A percentile compares a stretch with the other conserved stretches of the same genome.
Conservation (phyloP, 2,329 filamentous ascomycete genomes). For the Rutstroemia sp. region DNA sequence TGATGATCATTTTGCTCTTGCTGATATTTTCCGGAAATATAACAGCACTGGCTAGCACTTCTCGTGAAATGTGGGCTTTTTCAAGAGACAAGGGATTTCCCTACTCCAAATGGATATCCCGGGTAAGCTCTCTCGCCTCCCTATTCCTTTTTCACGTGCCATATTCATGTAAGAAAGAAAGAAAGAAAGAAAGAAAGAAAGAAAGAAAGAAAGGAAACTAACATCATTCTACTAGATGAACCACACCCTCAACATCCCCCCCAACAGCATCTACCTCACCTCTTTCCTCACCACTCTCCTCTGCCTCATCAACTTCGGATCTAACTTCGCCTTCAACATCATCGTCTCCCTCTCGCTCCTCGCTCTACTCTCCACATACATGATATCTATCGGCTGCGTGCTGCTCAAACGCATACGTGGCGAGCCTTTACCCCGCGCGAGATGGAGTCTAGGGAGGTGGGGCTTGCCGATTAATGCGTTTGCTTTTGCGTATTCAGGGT, state of each 20-base stretch:
- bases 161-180: neutral
- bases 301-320: conserved; percentile 41
- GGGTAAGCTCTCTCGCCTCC: conserved; percentile 20
- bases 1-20: conserved; percentile 38
- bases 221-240: conserved; percentile 24
- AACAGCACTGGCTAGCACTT: conserved; percentile 31
- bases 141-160: neutral
- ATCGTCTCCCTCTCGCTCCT: conserved; percentile 45
- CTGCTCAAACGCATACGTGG: conserved; percentile 30
- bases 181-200: no score
- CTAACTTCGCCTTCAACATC: conserved; percentile 44
- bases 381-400: conserved; percentile 40
- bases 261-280: conserved; percentile 21
- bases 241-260: conserved; percentile 24
- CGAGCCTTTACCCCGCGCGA: conserved; percentile 33
- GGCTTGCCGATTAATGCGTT: conserved; percentile 37
- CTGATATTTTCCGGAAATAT: conserved; percentile 34
- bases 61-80: conserved; percentile 36
- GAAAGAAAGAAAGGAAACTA: neutral
- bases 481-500: conserved; percentile 37
- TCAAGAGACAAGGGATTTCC: conserved; percentile 18
- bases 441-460: conserved; percentile 37
- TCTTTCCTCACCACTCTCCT: conserved; percentile 16
- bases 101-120: conserved; percentile 33
- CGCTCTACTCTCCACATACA: conserved; percentile 44